A percentile compares a stretch with the other conserved stretches of the same genome.
Conservation (phyloP, 2,329 filamentous ascomycete species). For the Diaporthe velutina region DNA sequence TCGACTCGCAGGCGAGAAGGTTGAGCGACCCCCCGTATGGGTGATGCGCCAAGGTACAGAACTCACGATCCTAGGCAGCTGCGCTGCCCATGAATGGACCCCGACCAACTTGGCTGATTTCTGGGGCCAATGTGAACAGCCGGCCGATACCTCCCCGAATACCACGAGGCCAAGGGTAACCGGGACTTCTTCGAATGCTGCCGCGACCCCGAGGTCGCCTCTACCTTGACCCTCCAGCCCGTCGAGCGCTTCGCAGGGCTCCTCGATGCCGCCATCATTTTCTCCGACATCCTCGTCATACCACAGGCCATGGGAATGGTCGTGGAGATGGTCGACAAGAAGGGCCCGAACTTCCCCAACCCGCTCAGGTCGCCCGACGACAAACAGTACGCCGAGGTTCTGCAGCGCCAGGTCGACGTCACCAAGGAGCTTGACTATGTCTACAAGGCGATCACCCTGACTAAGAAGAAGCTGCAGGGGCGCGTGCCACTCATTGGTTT, state of each 20-base stretch:
- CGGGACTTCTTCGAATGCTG: constrained; percentile 99
- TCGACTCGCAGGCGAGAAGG: constrained; percentile 77
- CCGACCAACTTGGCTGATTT: constrained; percentile 36
- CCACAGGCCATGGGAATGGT: constrained; percentile 98
- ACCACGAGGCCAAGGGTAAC: constrained; percentile 91
- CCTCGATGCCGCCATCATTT: constrained; percentile 97
- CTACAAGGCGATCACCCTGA: constrained; percentile 94
- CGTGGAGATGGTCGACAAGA: constrained; percentile 99
- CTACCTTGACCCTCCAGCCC: constrained; percentile 92
- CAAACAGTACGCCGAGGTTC: constrained; percentile 82
- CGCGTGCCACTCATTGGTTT: constrained; percentile 95
- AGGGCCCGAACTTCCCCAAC: constrained; percentile 89
- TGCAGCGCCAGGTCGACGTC: constrained; percentile 86
- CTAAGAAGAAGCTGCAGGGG: constrained; percentile 87
- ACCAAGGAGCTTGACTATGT: constrained; percentile 90
- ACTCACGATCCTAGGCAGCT: constrained; percentile 34
- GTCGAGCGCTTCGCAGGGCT: constrained; percentile 92
- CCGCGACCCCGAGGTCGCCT: constrained; percentile 91
- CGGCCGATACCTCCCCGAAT: constrained; percentile 96
- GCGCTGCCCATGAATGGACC: constrained; percentile 36
- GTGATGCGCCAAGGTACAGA: constrained; percentile 95
- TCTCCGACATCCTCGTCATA: constrained; percentile 97
- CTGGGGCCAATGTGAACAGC: constrained; percentile 65
- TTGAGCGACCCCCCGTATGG: constrained; percentile 96
- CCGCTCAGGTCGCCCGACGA: constrained; percentile 85